A percentile compares a stretch with the other conserved stretches of the same genome.
Conservation (phyloP, 2,329 filamentous ascomycete genomes). For the Penicillium carneum region DNA sequence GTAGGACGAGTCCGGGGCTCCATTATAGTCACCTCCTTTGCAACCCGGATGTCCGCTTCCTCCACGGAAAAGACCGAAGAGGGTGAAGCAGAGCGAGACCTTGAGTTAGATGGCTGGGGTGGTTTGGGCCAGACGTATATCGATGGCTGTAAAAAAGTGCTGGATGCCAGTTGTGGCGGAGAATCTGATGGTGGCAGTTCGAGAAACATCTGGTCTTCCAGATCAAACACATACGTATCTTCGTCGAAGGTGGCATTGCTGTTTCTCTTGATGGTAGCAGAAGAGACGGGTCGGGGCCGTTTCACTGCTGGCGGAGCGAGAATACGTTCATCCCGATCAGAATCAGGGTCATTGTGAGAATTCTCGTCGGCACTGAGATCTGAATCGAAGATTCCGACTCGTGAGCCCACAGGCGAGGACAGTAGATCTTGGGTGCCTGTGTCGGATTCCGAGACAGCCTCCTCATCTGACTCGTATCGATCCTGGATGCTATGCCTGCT, state of each 20-base stretch:
- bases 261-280: conserved; percentile 47
- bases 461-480: conserved; percentile 51
- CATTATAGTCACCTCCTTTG: conserved; percentile 43
- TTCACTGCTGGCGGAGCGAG: conserved; percentile 36
- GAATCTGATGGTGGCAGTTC: conserved; percentile 44
- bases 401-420: conserved; percentile 41
- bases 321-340: conserved; percentile 33
- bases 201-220: conserved; percentile 44
- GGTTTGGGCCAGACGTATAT: conserved; percentile 42
- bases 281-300: conserved; percentile 43
- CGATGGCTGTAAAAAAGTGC: conserved; percentile 40
- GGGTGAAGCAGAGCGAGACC: conserved; percentile 40
- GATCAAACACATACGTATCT: conserved; percentile 43
- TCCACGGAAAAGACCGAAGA: conserved; percentile 43
- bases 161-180: conserved; percentile 39
- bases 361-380: conserved; percentile 44
- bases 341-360: conserved; percentile 36
- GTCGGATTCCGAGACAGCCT: conserved; percentile 50
- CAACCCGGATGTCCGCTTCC: conserved; percentile 44
- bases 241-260: conserved; percentile 43
- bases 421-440: conserved; percentile 42
- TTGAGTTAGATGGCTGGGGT: conserved; percentile 18
- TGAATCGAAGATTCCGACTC: conserved; percentile 39
- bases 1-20: conserved; percentile 43
- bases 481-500: conserved; percentile 43